Conservation (phyloP, 1,284 basidiomycete species). For the Leccinum glutinopallens region DNA sequence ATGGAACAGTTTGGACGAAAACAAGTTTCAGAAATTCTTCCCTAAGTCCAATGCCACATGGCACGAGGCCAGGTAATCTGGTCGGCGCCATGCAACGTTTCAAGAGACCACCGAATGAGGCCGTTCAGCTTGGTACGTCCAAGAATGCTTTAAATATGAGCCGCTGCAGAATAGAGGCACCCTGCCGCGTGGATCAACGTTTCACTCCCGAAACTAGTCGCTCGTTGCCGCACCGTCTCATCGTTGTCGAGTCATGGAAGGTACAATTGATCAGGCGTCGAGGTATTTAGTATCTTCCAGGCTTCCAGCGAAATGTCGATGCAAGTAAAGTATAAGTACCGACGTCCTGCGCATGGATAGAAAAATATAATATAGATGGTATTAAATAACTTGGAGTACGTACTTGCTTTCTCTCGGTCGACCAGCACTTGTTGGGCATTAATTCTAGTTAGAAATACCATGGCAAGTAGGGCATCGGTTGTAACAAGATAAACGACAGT, state of each 20-base stretch:
- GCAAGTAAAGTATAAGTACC: background rate
- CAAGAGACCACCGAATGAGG: background rate
- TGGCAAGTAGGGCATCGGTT: slow-evolving; percentile 43
- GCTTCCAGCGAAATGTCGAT: background rate
- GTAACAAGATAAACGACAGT: slow-evolving; percentile 43
- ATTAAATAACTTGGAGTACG: slow-evolving; percentile 24
- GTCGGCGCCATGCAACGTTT: background rate
- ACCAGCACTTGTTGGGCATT: slow-evolving; percentile 5
- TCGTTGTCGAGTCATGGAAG: background rate
- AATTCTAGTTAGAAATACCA: slow-evolving; percentile 53
- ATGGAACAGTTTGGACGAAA: background rate
- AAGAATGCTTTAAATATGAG: too few species aligned
- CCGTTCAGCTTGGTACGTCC: background rate
- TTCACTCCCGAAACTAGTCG: background rate
- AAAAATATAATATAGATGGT: slow-evolving; percentile 27
- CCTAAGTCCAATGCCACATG: background rate
- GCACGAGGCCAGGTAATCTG: background rate
- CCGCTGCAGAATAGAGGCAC: background rate
- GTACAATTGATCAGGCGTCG: background rate
- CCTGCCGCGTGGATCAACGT: too few species aligned
- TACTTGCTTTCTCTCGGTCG: background rate
- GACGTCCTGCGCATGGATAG: background rate
- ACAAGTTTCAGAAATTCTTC: background rate
- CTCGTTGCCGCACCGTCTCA: background rate
- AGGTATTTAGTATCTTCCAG: background rate